Conservation (phyloP, 305 asterid genomes). For the Stenogyne calaminthoides region DNA sequence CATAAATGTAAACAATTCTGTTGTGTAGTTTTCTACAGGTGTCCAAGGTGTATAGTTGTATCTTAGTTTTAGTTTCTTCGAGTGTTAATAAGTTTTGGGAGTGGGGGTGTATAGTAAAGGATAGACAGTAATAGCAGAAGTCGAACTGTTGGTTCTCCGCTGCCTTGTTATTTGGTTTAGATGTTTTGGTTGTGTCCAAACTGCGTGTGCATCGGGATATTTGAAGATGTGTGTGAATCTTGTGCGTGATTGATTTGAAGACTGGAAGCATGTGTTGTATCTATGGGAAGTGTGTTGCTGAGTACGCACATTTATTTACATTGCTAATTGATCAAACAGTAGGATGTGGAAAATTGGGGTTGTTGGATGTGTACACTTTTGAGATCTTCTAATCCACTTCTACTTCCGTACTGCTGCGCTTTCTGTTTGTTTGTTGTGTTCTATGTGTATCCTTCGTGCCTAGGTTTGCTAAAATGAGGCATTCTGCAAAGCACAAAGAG, state of each 20-base stretch:
- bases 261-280: not conserved
- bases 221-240: not conserved
- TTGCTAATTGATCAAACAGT: not conserved
- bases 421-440: not conserved
- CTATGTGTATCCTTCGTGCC: not conserved
- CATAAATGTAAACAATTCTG: not conserved
- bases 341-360: not conserved
- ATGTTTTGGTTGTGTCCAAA: constrained; percentile 8
- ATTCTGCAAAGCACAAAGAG: not conserved
- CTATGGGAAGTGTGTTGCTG: not conserved
- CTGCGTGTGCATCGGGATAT: not conserved
- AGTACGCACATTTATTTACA: not conserved
- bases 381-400: not conserved
- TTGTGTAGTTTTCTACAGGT: not conserved
- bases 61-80: constrained; percentile 23
- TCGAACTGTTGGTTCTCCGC: constrained; percentile 1
- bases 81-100: constrained; percentile 23
- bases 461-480: not conserved
- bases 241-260: not conserved
- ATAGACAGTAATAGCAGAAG: constrained; percentile 15
- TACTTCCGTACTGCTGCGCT: not conserved
- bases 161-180: not conserved
- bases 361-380: not conserved
- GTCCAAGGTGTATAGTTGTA: constrained; percentile 21
- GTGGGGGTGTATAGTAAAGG: constrained; percentile 28